Conservation (phyloP, 805 yeast species). For the Myxozyma kluyveri region DNA sequence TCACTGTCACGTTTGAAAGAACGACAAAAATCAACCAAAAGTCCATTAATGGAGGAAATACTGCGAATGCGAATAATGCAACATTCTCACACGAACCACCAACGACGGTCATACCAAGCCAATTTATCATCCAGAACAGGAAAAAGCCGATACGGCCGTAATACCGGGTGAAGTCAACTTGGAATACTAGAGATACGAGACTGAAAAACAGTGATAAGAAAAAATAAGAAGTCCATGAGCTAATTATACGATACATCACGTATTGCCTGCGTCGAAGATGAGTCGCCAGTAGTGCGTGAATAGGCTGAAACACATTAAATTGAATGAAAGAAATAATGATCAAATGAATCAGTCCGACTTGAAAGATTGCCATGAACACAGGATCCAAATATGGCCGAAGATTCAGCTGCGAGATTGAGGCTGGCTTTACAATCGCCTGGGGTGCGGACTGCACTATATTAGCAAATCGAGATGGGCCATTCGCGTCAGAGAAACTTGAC, state of each 20-base stretch:
- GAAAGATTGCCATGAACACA: slow-evolving; percentile 62
- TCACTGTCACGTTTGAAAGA: slow-evolving; percentile 63
- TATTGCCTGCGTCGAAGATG: slow-evolving; percentile 47
- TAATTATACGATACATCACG: slow-evolving; percentile 51
- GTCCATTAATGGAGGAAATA: slow-evolving; percentile 63
- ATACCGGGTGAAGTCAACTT: slow-evolving; percentile 54
- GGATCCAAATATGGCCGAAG: slow-evolving; percentile 50
- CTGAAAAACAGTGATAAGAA: slow-evolving; percentile 58
- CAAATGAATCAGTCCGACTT: slow-evolving; percentile 71
- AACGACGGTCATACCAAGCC: slow-evolving; percentile 67
- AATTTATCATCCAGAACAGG: slow-evolving; percentile 69
- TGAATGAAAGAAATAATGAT: slow-evolving; percentile 72
- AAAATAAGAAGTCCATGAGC: slow-evolving; percentile 54
- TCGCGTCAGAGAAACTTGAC: neutral
- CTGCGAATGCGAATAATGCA: slow-evolving; percentile 50
- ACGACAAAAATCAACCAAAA: slow-evolving; percentile 74
- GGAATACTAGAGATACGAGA: slow-evolving; percentile 66
- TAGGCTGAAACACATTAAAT: slow-evolving; percentile 53
- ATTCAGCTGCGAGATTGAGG: slow-evolving; percentile 45
- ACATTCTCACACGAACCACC: slow-evolving; percentile 73
- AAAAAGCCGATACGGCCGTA: slow-evolving; percentile 72
- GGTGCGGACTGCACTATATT: slow-evolving; percentile 32
- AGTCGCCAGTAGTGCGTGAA: slow-evolving; percentile 52
- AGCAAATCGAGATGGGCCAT: neutral
- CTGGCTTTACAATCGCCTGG: slow-evolving; percentile 38